Conservation (phyloP, 78 protist genomes). For the Goniomonas avonlea region DNA sequence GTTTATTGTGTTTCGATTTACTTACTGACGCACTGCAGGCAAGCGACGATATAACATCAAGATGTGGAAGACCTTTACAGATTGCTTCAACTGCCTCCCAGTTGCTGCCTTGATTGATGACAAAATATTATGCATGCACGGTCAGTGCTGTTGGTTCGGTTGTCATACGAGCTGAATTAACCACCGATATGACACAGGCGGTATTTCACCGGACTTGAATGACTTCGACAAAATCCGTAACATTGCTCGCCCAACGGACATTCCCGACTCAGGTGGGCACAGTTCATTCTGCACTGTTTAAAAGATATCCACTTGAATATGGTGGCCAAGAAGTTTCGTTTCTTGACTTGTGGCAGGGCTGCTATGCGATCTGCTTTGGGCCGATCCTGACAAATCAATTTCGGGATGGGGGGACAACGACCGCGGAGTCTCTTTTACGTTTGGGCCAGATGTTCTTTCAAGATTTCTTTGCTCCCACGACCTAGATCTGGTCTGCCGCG, state of each 20-base stretch:
- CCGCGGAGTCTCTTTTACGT: constrained; percentile 97
- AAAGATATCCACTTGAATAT: neutral
- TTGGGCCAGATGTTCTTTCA: constrained; percentile 89
- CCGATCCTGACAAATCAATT: constrained; percentile 89
- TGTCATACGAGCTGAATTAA: no score
- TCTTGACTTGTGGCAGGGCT: no score
- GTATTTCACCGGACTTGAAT: constrained; percentile 91
- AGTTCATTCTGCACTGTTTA: neutral
- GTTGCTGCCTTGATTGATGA: constrained; percentile 95
- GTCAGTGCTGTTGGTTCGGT: constrained; percentile 30
- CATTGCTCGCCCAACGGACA: constrained; percentile 92
- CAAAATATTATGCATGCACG: constrained; percentile 97
- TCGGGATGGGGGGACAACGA: constrained; percentile 96
- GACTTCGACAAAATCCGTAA: constrained; percentile 85
- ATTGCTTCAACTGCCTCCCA: constrained; percentile 97
- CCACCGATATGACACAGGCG: no score
- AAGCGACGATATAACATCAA: constrained; percentile 92
- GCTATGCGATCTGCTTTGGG: constrained; percentile 97
- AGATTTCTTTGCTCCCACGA: constrained; percentile 83
- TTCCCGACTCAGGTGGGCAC: constrained; percentile 91
- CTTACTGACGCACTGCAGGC: constrained; percentile 33
- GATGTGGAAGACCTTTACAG: constrained; percentile 89
- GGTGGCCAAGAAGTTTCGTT: no score
- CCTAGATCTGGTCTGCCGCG: constrained; percentile 93
- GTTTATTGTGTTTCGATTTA: neutral